Evolutionary conservation across 2,329 filamentous ascomycete genomes (phyloP).

Genomic region (Rhytidhysteron rufulum): DNA sequence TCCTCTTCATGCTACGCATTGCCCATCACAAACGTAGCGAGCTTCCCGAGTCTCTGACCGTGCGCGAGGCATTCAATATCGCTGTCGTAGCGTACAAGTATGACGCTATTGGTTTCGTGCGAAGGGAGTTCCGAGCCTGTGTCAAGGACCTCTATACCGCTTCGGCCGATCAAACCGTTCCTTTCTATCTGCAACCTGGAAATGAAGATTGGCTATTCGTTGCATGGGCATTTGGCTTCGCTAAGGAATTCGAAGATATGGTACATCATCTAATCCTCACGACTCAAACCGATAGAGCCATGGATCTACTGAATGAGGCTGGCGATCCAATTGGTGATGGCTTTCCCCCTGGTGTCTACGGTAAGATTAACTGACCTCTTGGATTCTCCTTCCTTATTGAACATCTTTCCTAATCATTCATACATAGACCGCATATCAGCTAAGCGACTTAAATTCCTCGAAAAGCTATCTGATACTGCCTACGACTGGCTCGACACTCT

Average conservation of each 20-base stretch:
- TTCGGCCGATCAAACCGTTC: background rate
- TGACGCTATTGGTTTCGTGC: background rate
- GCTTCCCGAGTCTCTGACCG: background rate
- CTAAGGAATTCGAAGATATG: background rate
- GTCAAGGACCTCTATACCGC: background rate
- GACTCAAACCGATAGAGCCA: background rate
- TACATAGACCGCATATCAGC: background rate
- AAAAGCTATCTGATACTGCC: background rate
- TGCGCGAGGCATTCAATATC: background rate
- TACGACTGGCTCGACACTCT: background rate
- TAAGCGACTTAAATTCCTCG: background rate
- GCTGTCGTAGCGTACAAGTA: background rate
- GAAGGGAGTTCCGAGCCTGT: background rate
- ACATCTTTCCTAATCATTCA: too few species aligned
- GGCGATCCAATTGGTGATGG: background rate
- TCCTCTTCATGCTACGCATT: conserved; percentile 21
- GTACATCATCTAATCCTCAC: background rate
- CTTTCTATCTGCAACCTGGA: background rate
- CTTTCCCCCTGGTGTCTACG: background rate
- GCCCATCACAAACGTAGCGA: conserved; percentile 16
- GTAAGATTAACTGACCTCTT: background rate
- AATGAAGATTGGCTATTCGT: conserved; percentile 1
- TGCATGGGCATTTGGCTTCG: conserved; percentile 3
- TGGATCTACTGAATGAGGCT: background rate
- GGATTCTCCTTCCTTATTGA: too few species aligned